Percentiles rank a stretch among this genome's conserved stretches.
phyloP scores from a whole-genome alignment of 2,329 filamentous ascomycete genomes.

The Monilinia vaccinii-corymbosi region DNA sequence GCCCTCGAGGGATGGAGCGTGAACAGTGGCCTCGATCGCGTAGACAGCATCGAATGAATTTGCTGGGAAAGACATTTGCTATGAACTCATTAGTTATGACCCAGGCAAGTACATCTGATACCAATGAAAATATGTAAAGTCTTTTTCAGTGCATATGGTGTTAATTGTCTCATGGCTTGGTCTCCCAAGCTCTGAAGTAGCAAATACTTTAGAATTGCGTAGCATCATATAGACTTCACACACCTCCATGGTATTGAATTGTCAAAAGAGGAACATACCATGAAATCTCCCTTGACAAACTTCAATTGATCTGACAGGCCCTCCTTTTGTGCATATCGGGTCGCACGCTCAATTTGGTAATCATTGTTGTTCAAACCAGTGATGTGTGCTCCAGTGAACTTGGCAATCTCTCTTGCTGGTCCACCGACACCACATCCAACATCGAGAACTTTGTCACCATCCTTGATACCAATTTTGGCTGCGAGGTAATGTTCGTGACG shows the following conservation, averaged over 20 bases:
- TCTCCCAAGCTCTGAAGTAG: conserved; percentile 3
- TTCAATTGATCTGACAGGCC: conserved; percentile 68
- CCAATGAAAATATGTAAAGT: neutral
- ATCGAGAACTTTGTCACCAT: conserved; percentile 84
- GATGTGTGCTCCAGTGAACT: conserved; percentile 84
- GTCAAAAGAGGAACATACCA: conserved; percentile 41
- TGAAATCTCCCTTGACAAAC: conserved; percentile 95
- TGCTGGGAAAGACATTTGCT: conserved; percentile 92
- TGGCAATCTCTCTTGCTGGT: conserved; percentile 89
- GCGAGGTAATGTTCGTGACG: conserved; percentile 98
- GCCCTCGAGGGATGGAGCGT: conserved; percentile 81
- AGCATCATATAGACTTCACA: neutral
- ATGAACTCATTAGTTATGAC: neutral
- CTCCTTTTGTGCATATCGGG: conserved; percentile 72
- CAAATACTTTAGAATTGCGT: conserved; percentile 2
- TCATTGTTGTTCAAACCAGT: conserved; percentile 98
- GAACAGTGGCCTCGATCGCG: conserved; percentile 93
- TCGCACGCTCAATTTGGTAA: conserved; percentile 96
- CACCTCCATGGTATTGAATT: neutral
- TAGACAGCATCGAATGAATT: conserved; percentile 93
- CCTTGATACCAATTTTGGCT: conserved; percentile 74
- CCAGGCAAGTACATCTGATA: neutral
- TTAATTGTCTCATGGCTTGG: neutral
- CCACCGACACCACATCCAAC: conserved; percentile 96
- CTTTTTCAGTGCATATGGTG: neutral